Percentiles rank a stretch among this genome's conserved stretches.
Evolutionary conservation across 345 rosid species (phyloP).

Genomic region (Gossypium anomalum): DNA sequence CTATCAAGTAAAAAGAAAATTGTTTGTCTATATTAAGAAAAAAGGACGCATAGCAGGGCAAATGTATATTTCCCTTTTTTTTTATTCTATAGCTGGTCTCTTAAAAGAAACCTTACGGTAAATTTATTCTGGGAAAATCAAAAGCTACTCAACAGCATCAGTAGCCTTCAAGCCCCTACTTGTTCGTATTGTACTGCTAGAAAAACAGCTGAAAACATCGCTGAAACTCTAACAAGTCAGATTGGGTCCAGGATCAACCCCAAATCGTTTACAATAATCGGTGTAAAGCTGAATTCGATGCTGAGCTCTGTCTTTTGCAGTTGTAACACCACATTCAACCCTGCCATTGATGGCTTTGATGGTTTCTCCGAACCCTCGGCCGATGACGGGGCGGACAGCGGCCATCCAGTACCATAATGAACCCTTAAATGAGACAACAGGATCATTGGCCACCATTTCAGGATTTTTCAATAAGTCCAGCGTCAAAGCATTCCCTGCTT

Average conservation of each 20-base stretch:
- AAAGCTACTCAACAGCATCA: neutral
- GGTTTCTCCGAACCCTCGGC: slow-evolving; percentile 50
- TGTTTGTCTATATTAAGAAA: too few species aligned
- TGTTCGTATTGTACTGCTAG: neutral
- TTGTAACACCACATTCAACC: slow-evolving; percentile 38
- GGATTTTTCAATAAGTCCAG: slow-evolving; percentile 26
- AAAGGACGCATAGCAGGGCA: too few species aligned
- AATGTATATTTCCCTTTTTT: neutral
- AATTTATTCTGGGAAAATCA: neutral
- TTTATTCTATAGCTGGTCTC: neutral
- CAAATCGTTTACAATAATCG: slow-evolving; percentile 37
- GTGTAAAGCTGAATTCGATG: slow-evolving; percentile 34
- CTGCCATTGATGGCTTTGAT: slow-evolving; percentile 42
- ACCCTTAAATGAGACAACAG: slow-evolving; percentile 35
- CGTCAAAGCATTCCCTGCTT: slow-evolving; percentile 28
- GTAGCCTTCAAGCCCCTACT: neutral
- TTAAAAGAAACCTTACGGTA: too few species aligned
- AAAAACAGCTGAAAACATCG: neutral
- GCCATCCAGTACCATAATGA: slow-evolving; percentile 51
- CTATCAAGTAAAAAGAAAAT: too few species aligned
- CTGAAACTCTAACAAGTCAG: slow-evolving; percentile 26
- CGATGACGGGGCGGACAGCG: slow-evolving; percentile 28
- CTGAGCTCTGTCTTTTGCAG: slow-evolving; percentile 23
- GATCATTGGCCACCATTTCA: slow-evolving; percentile 38
- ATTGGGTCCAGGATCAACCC: slow-evolving; percentile 42